phyloP scores from a whole-genome alignment of 2,329 filamentous ascomycete genomes.

The Fusarium sp. region DNA sequence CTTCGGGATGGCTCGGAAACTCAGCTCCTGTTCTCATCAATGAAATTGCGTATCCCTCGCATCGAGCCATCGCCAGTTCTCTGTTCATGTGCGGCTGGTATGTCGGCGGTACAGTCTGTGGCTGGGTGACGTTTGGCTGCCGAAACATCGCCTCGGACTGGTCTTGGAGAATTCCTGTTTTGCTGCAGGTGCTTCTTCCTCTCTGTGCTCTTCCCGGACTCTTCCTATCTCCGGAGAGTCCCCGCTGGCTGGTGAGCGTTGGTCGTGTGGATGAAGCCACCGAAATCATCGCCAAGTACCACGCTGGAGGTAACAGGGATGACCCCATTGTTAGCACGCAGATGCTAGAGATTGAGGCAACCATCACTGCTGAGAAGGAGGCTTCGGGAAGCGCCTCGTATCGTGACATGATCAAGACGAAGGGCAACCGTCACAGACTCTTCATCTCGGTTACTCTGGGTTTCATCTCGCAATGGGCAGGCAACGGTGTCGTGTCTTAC shows the following conservation, averaged over 20 bases:
- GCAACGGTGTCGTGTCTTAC: conserved; percentile 51
- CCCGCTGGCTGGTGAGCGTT: conserved; percentile 46
- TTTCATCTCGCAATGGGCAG: conserved; percentile 47
- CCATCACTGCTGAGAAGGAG: conserved; percentile 44
- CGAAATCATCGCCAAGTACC: conserved; percentile 52
- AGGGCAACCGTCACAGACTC: conserved; percentile 33
- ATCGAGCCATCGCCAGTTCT: conserved; percentile 26
- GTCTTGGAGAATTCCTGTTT: conserved; percentile 41
- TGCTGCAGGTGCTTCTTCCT: conserved; percentile 35
- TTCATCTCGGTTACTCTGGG: conserved; percentile 41
- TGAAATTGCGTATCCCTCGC: conserved; percentile 28
- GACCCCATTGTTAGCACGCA: conserved; percentile 53
- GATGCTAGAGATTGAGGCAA: conserved; percentile 54
- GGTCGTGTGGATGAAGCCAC: conserved; percentile 49
- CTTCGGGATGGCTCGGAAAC: conserved; percentile 25
- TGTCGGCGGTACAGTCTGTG: conserved; percentile 30
- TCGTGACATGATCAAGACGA: conserved; percentile 27
- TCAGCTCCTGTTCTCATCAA: conserved; percentile 28
- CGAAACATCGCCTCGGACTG: conserved; percentile 34
- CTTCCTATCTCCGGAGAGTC: conserved; percentile 51
- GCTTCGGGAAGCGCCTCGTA: conserved; percentile 25
- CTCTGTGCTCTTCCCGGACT: conserved; percentile 41
- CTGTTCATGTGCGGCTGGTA: conserved; percentile 36
- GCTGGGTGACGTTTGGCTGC: conserved; percentile 32
- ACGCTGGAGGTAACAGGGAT: conserved; percentile 53